phyloP scores from a whole-genome alignment of 768 basidiomycete species.

The Tylopilus sp. region DNA sequence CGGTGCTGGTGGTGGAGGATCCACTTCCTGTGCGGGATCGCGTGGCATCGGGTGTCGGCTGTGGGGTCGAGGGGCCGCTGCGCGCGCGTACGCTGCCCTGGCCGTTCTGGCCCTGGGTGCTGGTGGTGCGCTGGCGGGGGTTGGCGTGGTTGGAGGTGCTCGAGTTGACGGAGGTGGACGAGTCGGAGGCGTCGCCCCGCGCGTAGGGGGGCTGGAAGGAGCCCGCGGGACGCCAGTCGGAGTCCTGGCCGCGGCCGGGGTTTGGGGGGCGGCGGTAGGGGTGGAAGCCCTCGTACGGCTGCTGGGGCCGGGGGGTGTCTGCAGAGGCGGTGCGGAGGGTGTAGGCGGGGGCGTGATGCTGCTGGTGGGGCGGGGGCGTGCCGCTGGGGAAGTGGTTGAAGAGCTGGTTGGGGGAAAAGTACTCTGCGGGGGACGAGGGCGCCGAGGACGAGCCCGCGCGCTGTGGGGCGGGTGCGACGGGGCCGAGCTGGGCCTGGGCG shows the following conservation, averaged over 20 bases:
- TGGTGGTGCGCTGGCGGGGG: conserved; percentile 64
- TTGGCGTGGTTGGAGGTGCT: conserved; percentile 34
- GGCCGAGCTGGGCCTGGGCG: conserved; percentile 45
- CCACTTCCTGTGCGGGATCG: conserved; percentile 32
- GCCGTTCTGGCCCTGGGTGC: conserved; percentile 60
- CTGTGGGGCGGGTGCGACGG: conserved; percentile 27
- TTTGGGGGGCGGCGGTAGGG: conserved; percentile 71
- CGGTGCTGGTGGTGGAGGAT: conserved; percentile 22
- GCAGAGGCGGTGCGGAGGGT: conserved; percentile 38
- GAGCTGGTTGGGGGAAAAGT: conserved; percentile 55
- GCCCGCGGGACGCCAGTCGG: conserved; percentile 49
- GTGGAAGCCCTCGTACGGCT: conserved; percentile 59
- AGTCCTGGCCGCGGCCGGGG: conserved; percentile 29
- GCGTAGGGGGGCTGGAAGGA: conserved; percentile 75
- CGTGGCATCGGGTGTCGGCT: conserved; percentile 25
- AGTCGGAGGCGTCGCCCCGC: conserved; percentile 75
- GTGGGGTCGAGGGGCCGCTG: conserved; percentile 33
- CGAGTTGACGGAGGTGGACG: conserved; percentile 77
- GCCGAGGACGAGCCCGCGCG: conserved; percentile 39
- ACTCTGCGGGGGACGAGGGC: conserved; percentile 45
- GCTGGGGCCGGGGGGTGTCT: conserved; percentile 21
- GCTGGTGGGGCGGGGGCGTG: conserved; percentile 56
- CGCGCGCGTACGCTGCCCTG: conserved; percentile 36
- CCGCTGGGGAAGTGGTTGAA: conserved; percentile 69
- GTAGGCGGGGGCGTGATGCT: conserved; percentile 32